Percentiles rank a stretch among this genome's conserved stretches.
phyloP scores from a whole-genome alignment of 1,284 basidiomycete genomes.

The Coniophora puteana region DNA sequence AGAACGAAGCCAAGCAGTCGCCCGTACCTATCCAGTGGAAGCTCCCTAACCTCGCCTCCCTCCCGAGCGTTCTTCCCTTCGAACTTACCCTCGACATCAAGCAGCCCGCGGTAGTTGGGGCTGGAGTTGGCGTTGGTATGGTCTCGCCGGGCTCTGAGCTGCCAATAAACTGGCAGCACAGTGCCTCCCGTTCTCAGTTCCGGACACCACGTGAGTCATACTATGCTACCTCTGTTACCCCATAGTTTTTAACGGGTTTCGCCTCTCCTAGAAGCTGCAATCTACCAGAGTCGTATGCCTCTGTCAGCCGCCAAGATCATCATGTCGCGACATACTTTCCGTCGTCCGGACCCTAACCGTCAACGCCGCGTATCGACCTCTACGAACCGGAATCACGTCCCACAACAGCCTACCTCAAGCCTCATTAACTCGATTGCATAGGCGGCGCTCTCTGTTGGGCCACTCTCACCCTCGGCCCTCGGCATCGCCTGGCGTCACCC shows the following conservation, averaged over 20 bases:
- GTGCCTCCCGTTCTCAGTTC: conserved; percentile 21
- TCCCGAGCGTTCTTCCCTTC: conserved; percentile 21
- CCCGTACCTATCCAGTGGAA: conserved; percentile 5
- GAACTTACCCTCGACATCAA: conserved; percentile 23
- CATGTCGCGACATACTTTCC: conserved; percentile 32
- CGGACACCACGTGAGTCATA: conserved; percentile 27
- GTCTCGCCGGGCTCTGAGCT: conserved; percentile 13
- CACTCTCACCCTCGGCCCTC: no score
- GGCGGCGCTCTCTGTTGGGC: no score
- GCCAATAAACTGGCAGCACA: conserved; percentile 19
- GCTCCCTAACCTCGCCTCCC: conserved; percentile 14
- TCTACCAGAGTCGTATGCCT: conserved; percentile 29
- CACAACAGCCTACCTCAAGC: conserved; percentile 28
- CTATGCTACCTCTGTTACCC: not conserved
- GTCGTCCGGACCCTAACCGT: conserved; percentile 27
- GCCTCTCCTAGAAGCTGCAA: conserved; percentile 20
- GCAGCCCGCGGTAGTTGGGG: conserved; percentile 7
- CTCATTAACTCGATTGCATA: conserved; percentile 32
- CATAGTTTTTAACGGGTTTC: conserved; percentile 1
- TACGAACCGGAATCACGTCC: conserved; percentile 18
- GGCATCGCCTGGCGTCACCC: no score
- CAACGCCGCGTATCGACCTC: conserved; percentile 20
- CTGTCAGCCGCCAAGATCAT: conserved; percentile 31
- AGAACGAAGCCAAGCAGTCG: conserved; percentile 10
- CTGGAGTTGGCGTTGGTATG: conserved; percentile 3